phyloP scores from a whole-genome alignment of 306 rosid genomes.

The Vachellia pachyceras region DNA sequence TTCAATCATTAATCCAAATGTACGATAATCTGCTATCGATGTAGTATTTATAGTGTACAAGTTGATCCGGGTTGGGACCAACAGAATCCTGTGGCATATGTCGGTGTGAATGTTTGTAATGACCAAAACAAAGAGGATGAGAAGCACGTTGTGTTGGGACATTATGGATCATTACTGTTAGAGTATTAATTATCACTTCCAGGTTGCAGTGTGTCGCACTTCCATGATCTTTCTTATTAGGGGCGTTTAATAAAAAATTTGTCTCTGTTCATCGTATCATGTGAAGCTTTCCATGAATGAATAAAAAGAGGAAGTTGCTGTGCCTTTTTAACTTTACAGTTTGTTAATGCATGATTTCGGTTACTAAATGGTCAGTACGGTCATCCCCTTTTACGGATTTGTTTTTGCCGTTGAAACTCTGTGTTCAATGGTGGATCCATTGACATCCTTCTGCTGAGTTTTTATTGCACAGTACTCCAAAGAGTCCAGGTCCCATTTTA shows the following conservation, averaged over 20 bases:
- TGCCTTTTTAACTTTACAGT: conserved; percentile 15
- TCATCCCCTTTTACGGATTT: neutral
- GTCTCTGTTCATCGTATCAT: neutral
- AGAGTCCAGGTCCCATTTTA: neutral
- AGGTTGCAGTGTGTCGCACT: conserved; percentile 3
- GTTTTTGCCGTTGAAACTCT: conserved; percentile 9
- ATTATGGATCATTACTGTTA: neutral
- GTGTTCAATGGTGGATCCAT: neutral
- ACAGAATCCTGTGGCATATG: neutral
- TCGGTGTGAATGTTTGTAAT: neutral
- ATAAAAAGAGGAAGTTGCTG: neutral
- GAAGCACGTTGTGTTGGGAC: neutral
- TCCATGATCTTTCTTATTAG: neutral
- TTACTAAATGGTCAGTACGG: neutral
- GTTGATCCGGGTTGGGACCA: neutral
- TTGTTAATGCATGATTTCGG: neutral
- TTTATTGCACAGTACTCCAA: neutral
- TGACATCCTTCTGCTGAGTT: neutral
- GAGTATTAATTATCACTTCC: neutral
- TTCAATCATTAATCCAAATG: too few relatives aligned
- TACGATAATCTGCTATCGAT: neutral
- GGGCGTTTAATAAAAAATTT: conserved; percentile 20
- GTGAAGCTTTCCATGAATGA: conserved; percentile 27
- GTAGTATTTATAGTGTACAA: neutral
- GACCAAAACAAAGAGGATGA: neutral